Evolutionary conservation across 805 yeast genomes (phyloP).

Genomic region (Yarrowia divulgata): DNA sequence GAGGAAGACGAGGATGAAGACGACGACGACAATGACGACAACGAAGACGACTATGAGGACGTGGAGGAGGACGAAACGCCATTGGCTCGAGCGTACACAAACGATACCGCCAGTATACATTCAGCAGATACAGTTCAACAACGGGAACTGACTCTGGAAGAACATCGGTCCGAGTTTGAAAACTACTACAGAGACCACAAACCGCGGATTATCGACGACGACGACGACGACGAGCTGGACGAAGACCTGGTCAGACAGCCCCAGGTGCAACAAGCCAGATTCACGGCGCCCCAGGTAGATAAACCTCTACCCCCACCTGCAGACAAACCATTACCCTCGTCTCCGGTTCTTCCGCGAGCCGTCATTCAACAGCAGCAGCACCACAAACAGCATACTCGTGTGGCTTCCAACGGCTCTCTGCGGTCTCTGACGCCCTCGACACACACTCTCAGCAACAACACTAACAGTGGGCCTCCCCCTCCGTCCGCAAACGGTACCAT

Average conservation of each 20-base stretch:
- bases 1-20: slow-evolving; percentile 37
- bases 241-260: slow-evolving; percentile 20
- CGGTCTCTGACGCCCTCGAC: slow-evolving; percentile 12
- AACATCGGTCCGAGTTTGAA: slow-evolving; percentile 37
- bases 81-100: slow-evolving; percentile 10
- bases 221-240: slow-evolving; percentile 26
- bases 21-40: slow-evolving; percentile 34
- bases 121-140: slow-evolving; percentile 35
- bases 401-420: background rate
- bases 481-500: background rate
- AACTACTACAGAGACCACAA: slow-evolving; percentile 35
- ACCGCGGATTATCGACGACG: slow-evolving; percentile 28
- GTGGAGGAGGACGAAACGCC: slow-evolving; percentile 2
- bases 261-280: slow-evolving; percentile 10
- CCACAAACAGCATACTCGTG: background rate
- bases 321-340: slow-evolving; percentile 11
- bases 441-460: slow-evolving; percentile 4
- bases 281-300: background rate
- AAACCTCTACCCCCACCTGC: slow-evolving; percentile 5
- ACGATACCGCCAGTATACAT: slow-evolving; percentile 33
- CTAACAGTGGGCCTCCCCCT: background rate
- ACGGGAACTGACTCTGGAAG: slow-evolving; percentile 36
- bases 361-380: background rate
- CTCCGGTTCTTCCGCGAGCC: background rate
- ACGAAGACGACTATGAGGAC: slow-evolving; percentile 32